These are phyloP conservation scores for Byssothecium circinans DNA, from an alignment of 2,329 filamentous ascomycete species.

Conservation along the genomic window DNA sequence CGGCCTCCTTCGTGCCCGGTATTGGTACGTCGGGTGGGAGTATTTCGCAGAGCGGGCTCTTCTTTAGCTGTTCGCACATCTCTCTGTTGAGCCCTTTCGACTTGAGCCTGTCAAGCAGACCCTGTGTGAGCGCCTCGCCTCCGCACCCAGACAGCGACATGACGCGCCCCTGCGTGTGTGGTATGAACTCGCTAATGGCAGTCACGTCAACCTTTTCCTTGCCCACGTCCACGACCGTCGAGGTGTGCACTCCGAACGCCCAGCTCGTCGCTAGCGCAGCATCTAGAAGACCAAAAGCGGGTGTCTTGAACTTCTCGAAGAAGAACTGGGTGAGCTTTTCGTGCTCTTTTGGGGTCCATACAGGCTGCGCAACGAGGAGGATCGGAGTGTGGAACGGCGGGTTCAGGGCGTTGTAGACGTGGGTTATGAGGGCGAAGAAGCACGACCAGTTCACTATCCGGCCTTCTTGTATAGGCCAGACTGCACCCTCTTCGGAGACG, in stretches of 20 bases:
- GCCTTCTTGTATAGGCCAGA: constrained; percentile 82
- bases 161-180: constrained; percentile 69
- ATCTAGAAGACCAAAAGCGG: constrained; percentile 87
- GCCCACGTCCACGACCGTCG: constrained; percentile 89
- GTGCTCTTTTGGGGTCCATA: constrained; percentile 85
- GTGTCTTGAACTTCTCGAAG: constrained; percentile 96
- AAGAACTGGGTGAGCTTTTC: constrained; percentile 90
- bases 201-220: constrained; percentile 91
- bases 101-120: constrained; percentile 67
- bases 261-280: constrained; percentile 78
- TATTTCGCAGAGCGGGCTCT: constrained; percentile 64
- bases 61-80: constrained; percentile 68
- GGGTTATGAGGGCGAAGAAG: constrained; percentile 89
- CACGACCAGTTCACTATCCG: constrained; percentile 87
- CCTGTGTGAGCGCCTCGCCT: constrained; percentile 81
- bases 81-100: constrained; percentile 60
- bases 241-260: constrained; percentile 78
- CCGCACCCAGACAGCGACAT: constrained; percentile 69
- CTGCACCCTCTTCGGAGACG: constrained; percentile 82
- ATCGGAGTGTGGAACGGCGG: constrained; percentile 94
- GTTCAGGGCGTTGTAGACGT: constrained; percentile 86
- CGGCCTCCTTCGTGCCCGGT: constrained; percentile 52
- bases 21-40: constrained; percentile 57
- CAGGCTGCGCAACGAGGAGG: constrained; percentile 83
- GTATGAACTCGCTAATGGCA: constrained; percentile 78